Evolutionary conservation across 768 basidiomycete species (phyloP), one percentile per base, ranked within the genome.

Genomic region (Auriscalpium orientale): DNA sequence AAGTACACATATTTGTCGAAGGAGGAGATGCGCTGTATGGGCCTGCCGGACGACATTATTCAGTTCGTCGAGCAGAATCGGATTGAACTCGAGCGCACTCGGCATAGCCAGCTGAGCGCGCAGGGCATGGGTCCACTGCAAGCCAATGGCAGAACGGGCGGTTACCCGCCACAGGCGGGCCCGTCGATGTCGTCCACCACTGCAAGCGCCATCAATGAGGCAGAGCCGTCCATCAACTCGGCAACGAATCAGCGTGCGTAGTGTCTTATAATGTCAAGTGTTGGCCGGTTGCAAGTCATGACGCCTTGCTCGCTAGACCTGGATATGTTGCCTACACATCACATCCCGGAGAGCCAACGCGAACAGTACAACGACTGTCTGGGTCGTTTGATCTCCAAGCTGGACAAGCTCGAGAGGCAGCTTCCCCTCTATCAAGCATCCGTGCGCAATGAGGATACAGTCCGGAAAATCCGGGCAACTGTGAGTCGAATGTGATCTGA

Each of bases 401-500:
- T n/a, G n/a, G n/a, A n/a, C n/a, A n/a, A n/a, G n/a, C n/a, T n/a
- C n/a, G n/a, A n/a, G n/a, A n/a, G 28, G 8, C 43, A 53, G 43
- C 28, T 53, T 8, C 28, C 28, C 28, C 28, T 28, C 4, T 28
- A 28, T 5, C 28, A 28, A 1, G 2, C 28, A 2, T 2, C 7
- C 2, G 28, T 28, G 28, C 28, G 28, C 28, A 28, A 28, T 5
- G 28, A 28, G 28, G 28, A 3, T 2, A 18, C 11, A 3, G 21
- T 40, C 13, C 35, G 38, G 50, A 51, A 51, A 20, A 16, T 51
- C 35, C n/a, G 38, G 15, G 15, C 21, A 44, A 59, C 59, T 53
- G 54, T 44, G 48, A 44, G 60, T 55, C 55, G 53, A 56, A 46
- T 61, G 40, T 44, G 20, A 47, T 58, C 53, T 45, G 37, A 18